phyloP scores from a whole-genome alignment of 306 rosid species.

The Hylodesmum podocarpum region DNA sequence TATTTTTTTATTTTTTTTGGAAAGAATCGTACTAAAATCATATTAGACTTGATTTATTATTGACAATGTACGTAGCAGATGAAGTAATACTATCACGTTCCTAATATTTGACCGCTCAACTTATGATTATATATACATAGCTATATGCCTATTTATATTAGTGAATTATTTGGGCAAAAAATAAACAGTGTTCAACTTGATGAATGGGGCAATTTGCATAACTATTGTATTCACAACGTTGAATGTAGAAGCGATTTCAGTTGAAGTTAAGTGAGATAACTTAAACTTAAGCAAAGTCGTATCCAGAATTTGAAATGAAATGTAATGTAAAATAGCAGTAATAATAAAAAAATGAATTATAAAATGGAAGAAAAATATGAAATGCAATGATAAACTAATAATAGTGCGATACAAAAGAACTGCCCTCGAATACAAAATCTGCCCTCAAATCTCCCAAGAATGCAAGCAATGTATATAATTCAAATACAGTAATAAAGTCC shows the following conservation, averaged over 20 bases:
- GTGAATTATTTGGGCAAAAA: background rate
- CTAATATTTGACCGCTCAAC: background rate
- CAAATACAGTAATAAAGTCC: slow-evolving; percentile 43
- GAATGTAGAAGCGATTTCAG: background rate
- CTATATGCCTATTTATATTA: background rate
- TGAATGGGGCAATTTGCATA: background rate
- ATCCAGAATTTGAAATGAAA: background rate
- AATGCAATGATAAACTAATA: slow-evolving; percentile 23
- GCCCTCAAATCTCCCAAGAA: slow-evolving; percentile 65
- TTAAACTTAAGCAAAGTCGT: background rate
- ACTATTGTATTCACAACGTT: background rate
- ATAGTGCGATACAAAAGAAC: slow-evolving; percentile 26
- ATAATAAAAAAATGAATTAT: background rate
- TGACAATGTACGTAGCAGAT: too few species aligned
- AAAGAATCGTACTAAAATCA: too few species aligned
- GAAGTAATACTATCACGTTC: too few species aligned
- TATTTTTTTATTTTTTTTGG: too few species aligned
- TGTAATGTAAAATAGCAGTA: background rate
- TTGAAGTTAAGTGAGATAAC: background rate
- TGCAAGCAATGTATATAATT: slow-evolving; percentile 52
- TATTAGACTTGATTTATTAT: too few species aligned
- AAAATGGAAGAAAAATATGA: background rate
- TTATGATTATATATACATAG: background rate
- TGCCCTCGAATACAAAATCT: slow-evolving; percentile 37
- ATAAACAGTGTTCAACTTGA: background rate